Base-by-base conservation (phyloP, 2,329 filamentous ascomycete genomes). In the Colletotrichum scovillei region DNA sequence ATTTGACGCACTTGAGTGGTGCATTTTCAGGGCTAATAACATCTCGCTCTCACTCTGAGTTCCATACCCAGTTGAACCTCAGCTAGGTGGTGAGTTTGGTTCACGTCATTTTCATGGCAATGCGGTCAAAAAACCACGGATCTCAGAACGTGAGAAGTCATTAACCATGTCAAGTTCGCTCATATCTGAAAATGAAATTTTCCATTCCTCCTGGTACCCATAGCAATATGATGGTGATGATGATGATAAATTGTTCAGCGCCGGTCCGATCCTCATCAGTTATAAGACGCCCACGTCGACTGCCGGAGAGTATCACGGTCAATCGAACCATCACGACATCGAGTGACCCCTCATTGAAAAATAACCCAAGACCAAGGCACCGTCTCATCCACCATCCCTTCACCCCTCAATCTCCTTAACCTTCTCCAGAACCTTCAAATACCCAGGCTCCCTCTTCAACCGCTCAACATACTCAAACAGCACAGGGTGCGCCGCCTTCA, bases 391-490 rank as follows among this genome's bases (percentile, higher is more conserved):
- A 32, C 11, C 19, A 14, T 16, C 62, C 12, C 19, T 32, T 69
- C 49, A 67, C 26, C 84, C 86, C 74, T 89, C 88, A 26, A 89
- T 81, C 76, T 86, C 82, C 78, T 84, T 81, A 58, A 90, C 84
- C 83, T 86, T 87, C 72, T 84, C 83, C 58, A 85, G 78, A 19
- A 87, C 86, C 77, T 75, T 83, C 78, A 83, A 80, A 73, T 88
- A 90, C 0, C 88, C 88, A 1, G 85, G 82, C 76, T 88, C 81
- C 42, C 78, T 63, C 78, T 87, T 82, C 35, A 90, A 77, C n/a
- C 82, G 79, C 7, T 81, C 80, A 38, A 87, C 81, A 75, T 89
- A 90, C 38, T 83, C 86, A 19, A 81, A 84, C 7, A 88, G 75
- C 74, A 82, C 83, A 6, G 88, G 88, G 67, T 82, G 84, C 67